Percentiles rank a stretch among this genome's conserved stretches.
Evolutionary conservation across 352 stramenopile genomes (phyloP).

Genomic region (Paralagenidium karlingii): DNA sequence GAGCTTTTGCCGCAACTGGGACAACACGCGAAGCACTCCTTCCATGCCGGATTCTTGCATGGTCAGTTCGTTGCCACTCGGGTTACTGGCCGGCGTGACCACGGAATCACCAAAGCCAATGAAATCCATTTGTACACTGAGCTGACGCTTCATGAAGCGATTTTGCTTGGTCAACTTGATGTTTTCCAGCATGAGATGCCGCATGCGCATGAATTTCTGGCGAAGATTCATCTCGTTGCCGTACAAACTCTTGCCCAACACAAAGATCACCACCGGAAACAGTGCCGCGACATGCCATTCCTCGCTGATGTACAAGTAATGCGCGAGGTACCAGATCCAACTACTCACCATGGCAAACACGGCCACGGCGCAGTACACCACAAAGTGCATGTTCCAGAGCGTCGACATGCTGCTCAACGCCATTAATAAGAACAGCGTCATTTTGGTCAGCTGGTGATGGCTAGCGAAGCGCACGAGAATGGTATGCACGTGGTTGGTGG

Average conservation of each 20-base stretch:
- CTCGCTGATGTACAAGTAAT: constrained; percentile 9
- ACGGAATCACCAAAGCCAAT: constrained; percentile 36
- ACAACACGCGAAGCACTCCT: constrained; percentile 46
- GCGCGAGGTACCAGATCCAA: constrained; percentile 19
- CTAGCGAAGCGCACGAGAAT: no score
- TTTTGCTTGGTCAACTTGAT: constrained; percentile 45
- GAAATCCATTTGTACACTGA: constrained; percentile 45
- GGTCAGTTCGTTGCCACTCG: no score
- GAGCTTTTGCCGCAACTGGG: constrained; percentile 28
- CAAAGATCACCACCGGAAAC: constrained; percentile 17
- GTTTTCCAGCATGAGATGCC: constrained; percentile 50
- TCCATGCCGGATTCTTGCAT: no score
- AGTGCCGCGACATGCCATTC: constrained; percentile 41
- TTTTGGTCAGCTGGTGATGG: constrained; percentile 26
- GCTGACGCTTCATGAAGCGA: constrained; percentile 46
- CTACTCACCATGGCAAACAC: constrained; percentile 11
- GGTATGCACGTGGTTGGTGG: no score
- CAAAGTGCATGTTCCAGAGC: constrained; percentile 45
- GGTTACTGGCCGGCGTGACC: no score
- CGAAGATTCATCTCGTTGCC: constrained; percentile 21
- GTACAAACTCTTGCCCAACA: constrained; percentile 27
- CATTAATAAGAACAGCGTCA: constrained; percentile 39
- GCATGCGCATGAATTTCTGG: constrained; percentile 34
- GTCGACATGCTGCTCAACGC: constrained; percentile 26
- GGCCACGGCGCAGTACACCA: constrained; percentile 18